phyloP scores from a whole-genome alignment of 2,329 filamentous ascomycete species.

The Blastomyces gilchristii region DNA sequence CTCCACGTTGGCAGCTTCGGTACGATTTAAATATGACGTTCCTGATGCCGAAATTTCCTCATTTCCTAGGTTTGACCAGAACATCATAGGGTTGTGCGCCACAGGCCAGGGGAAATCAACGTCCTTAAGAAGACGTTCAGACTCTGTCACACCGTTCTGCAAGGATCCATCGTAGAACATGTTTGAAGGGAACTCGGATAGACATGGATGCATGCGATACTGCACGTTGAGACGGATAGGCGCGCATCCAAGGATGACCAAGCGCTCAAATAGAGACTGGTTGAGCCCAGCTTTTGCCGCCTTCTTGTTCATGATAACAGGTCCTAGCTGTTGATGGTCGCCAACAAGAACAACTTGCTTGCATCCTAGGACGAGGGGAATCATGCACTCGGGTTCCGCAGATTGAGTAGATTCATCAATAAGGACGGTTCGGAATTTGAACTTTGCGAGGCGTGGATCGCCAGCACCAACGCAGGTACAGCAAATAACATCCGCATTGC shows the following conservation, averaged over 20 bases:
- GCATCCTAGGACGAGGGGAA: constrained; percentile 89
- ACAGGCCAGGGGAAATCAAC: constrained; percentile 98
- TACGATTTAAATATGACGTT: constrained; percentile 95
- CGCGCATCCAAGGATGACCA: constrained; percentile 80
- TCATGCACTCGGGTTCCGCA: constrained; percentile 97
- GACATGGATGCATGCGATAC: constrained; percentile 97
- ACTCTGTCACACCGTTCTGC: constrained; percentile 89
- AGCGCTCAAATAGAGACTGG: constrained; percentile 94
- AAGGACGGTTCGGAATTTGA: constrained; percentile 95
- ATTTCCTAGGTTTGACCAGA: constrained; percentile 96
- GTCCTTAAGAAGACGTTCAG: constrained; percentile 77
- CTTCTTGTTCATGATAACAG: constrained; percentile 99
- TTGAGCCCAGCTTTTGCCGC: constrained; percentile 95
- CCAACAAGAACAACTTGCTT: constrained; percentile 98
- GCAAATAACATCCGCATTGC: constrained; percentile 94
- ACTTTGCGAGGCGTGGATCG: constrained; percentile 86
- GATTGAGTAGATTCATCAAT: constrained; percentile 98
- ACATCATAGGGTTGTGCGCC: constrained; percentile 95
- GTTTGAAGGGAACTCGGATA: constrained; percentile 95
- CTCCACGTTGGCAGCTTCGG: constrained; percentile 93
- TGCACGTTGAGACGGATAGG: constrained; percentile 93
- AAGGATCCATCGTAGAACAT: constrained; percentile 99
- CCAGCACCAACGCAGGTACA: constrained; percentile 97
- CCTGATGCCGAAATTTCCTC: constrained; percentile 97
- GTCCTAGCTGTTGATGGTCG: constrained; percentile 94